Evolutionary conservation across 2,329 filamentous ascomycete genomes (phyloP).

Genomic region (Pestalotiopsis sp.): DNA sequence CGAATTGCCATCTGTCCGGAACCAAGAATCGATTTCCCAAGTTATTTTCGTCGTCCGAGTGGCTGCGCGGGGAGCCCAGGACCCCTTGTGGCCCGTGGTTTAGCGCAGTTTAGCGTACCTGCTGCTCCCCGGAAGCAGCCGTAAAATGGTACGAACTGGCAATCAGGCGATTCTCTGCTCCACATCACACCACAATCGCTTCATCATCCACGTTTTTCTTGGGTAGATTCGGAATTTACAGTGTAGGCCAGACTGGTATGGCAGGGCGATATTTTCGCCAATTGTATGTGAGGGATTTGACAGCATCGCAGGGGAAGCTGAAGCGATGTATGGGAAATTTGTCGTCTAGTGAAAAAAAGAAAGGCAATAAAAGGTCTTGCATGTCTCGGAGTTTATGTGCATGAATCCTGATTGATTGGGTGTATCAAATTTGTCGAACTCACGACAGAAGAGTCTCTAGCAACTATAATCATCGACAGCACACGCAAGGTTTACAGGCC

Average conservation of each 20-base stretch:
- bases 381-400: neutral
- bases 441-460: too few relatives aligned
- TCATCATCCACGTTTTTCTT: neutral
- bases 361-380: neutral
- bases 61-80: neutral
- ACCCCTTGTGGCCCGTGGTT: neutral
- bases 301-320: neutral
- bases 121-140: constrained; percentile 3
- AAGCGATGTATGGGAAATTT: neutral
- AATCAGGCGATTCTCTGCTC: constrained; percentile 1
- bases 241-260: neutral
- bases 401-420: neutral
- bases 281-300: constrained; percentile 3
- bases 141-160: neutral
- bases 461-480: too few relatives aligned
- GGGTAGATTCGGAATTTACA: neutral
- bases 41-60: constrained; percentile 4
- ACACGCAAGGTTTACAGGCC: neutral
- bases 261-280: constrained; percentile 2
- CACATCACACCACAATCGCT: constrained; percentile 10
- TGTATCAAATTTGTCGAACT: too few relatives aligned
- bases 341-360: neutral
- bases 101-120: neutral
- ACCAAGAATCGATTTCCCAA: neutral
- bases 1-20: neutral